Evolutionary conservation across 2,329 filamentous ascomycete species (phyloP).

Genomic region (Clonostachys solani): DNA sequence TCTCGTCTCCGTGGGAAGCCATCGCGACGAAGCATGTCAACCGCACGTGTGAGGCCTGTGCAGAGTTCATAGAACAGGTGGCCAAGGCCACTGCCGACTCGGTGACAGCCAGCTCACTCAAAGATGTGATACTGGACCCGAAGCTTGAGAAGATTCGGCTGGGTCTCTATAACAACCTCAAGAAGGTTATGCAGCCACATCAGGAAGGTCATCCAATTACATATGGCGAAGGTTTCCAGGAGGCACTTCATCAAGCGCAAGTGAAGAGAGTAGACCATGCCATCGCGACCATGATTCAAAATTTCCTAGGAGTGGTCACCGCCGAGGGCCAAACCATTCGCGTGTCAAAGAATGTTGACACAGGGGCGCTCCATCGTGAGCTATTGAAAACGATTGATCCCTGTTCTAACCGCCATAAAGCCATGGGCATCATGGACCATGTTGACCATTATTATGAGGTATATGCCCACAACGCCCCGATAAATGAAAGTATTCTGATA

Average conservation of each 20-base stretch:
- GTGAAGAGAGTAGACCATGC: neutral
- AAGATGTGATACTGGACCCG: slow-evolving; percentile 12
- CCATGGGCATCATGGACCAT: slow-evolving; percentile 18
- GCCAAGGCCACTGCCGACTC: slow-evolving; percentile 23
- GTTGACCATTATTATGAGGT: slow-evolving; percentile 26
- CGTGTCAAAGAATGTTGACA: too few relatives aligned
- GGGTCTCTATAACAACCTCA: too few relatives aligned
- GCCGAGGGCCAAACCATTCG: neutral
- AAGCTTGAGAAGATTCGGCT: slow-evolving; percentile 26
- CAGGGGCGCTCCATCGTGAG: slow-evolving; percentile 3
- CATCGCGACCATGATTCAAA: slow-evolving; percentile 3
- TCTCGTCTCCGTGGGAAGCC: slow-evolving; percentile 48
- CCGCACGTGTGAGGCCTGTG: neutral
- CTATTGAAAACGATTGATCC: slow-evolving; percentile 14
- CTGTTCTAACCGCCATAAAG: slow-evolving; percentile 25
- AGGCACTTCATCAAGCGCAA: slow-evolving; percentile 23
- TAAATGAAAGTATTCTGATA: neutral
- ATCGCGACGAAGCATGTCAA: slow-evolving; percentile 27
- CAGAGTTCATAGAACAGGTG: slow-evolving; percentile 22
- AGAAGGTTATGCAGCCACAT: slow-evolving; percentile 29
- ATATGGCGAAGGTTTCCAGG: slow-evolving; percentile 42
- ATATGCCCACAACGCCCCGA: slow-evolving; percentile 9
- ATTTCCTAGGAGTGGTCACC: neutral
- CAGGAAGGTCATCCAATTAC: slow-evolving; percentile 41
- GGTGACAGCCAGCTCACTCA: slow-evolving; percentile 9